Evolutionary conservation across 2,329 filamentous ascomycete species (phyloP).

Genomic region (Bipolaris victoriae): DNA sequence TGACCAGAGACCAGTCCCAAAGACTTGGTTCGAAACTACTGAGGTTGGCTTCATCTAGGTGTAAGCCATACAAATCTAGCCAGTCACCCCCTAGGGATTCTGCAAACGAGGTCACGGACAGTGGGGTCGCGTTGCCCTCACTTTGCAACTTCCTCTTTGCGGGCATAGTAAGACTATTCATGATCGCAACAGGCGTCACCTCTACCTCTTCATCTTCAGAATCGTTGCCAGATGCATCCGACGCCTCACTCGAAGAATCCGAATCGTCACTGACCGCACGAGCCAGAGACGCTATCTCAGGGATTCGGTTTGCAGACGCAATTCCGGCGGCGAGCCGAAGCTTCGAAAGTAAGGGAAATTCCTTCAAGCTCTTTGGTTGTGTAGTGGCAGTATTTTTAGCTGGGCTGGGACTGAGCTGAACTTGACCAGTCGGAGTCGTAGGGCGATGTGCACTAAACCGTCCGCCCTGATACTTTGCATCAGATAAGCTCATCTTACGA

Average conservation of each 20-base stretch:
- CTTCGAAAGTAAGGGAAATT: conserved; percentile 40
- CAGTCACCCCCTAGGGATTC: conserved; percentile 42
- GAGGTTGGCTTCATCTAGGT: conserved; percentile 39
- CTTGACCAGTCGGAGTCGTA: conserved; percentile 7
- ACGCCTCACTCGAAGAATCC: conserved; percentile 36
- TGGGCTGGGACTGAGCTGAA: conserved; percentile 3
- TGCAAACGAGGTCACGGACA: conserved; percentile 45
- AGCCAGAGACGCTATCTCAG: conserved; percentile 25
- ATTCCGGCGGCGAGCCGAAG: conserved; percentile 40
- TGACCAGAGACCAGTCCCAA: conserved; percentile 48
- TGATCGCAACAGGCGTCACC: conserved; percentile 21
- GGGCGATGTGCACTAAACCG: conserved; percentile 45
- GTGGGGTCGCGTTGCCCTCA: conserved; percentile 45
- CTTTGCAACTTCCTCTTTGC: conserved; percentile 44
- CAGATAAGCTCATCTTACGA: conserved; percentile 54
- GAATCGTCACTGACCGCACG: conserved; percentile 33
- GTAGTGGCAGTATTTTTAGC: conserved; percentile 3
- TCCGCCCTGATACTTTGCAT: conserved; percentile 61
- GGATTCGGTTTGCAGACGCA: conserved; percentile 26
- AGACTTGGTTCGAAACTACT: conserved; percentile 40
- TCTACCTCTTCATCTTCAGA: conserved; percentile 27
- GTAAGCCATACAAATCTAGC: conserved; percentile 33
- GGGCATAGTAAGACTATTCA: conserved; percentile 27
- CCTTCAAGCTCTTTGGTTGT: conserved; percentile 31
- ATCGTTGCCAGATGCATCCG: conserved; percentile 32